These are phyloP conservation scores for Aspergillus biplanus DNA, from an alignment of 495 filamentous ascomycete genomes.

Conservation along the genomic window DNA sequence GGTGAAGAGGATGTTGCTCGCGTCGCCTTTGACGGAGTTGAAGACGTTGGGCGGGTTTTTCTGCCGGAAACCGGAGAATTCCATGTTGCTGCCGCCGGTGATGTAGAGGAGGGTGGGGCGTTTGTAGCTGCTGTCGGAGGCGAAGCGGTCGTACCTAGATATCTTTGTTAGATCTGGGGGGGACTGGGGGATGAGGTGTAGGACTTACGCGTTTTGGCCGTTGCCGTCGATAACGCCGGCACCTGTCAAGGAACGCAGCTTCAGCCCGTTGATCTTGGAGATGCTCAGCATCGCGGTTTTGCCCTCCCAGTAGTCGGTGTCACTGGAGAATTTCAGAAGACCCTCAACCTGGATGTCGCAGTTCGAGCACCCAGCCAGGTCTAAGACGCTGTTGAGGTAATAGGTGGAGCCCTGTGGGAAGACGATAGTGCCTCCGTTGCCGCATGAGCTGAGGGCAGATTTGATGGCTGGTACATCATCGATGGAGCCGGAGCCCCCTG, in stretches of 20 bases:
- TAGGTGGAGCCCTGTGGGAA: conserved; percentile 47
- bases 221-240: conserved; percentile 50
- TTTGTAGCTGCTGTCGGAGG: conserved; percentile 35
- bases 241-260: conserved; percentile 42
- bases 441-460: conserved; percentile 40
- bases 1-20: conserved; percentile 35
- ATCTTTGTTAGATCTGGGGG: neutral
- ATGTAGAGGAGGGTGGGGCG: conserved; percentile 49
- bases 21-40: conserved; percentile 39
- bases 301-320: conserved; percentile 43
- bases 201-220: conserved; percentile 36
- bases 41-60: conserved; percentile 52
- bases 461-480: conserved; percentile 47
- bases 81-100: conserved; percentile 38
- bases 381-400: conserved; percentile 43
- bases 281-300: conserved; percentile 44
- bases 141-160: conserved; percentile 42
- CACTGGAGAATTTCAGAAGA: conserved; percentile 39
- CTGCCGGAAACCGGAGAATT: conserved; percentile 34
- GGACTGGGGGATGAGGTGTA: neutral
- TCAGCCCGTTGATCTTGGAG: conserved; percentile 37
- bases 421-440: conserved; percentile 46
- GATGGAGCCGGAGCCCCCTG: conserved; percentile 28
- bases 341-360: conserved; percentile 51
- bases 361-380: conserved; percentile 38